Evolutionary conservation across 2,329 filamentous ascomycete species (phyloP).

Genomic region (Clarireedia monteithiana): DNA sequence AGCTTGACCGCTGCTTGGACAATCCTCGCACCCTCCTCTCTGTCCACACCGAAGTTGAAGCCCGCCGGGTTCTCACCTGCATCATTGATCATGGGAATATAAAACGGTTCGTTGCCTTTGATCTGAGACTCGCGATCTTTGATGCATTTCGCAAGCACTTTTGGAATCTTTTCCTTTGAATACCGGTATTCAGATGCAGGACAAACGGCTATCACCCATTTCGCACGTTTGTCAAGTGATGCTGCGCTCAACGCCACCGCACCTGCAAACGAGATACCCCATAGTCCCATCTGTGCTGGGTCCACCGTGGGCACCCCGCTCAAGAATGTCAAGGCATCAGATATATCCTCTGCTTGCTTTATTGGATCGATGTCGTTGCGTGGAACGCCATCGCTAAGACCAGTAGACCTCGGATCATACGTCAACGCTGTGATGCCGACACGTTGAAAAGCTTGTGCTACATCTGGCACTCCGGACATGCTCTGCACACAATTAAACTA

Average conservation of each 20-base stretch:
- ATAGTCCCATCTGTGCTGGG: constrained; percentile 28
- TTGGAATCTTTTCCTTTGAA: background rate
- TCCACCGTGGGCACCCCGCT: constrained; percentile 27
- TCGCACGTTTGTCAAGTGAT: constrained; percentile 33
- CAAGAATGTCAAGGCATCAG: constrained; percentile 32
- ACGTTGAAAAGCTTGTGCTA: constrained; percentile 16
- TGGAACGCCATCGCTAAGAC: constrained; percentile 28
- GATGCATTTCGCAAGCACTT: background rate
- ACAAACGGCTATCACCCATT: constrained; percentile 27
- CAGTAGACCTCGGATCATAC: constrained; percentile 31
- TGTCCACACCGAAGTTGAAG: background rate
- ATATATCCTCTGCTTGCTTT: constrained; percentile 29
- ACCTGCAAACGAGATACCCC: constrained; percentile 31
- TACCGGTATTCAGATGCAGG: constrained; percentile 11
- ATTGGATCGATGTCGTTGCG: constrained; percentile 29
- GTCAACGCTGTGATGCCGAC: constrained; percentile 30
- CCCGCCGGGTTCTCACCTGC: constrained; percentile 16
- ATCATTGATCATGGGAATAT: background rate
- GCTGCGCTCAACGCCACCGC: constrained; percentile 32
- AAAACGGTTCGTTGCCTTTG: background rate
- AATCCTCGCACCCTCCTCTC: background rate
- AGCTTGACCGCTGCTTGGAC: background rate
- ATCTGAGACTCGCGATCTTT: background rate
- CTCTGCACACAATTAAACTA: constrained; percentile 17
- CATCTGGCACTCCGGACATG: constrained; percentile 6